phyloP scores from a whole-genome alignment of 2,329 filamentous ascomycete species.

The Leptoxyphium fumago region DNA sequence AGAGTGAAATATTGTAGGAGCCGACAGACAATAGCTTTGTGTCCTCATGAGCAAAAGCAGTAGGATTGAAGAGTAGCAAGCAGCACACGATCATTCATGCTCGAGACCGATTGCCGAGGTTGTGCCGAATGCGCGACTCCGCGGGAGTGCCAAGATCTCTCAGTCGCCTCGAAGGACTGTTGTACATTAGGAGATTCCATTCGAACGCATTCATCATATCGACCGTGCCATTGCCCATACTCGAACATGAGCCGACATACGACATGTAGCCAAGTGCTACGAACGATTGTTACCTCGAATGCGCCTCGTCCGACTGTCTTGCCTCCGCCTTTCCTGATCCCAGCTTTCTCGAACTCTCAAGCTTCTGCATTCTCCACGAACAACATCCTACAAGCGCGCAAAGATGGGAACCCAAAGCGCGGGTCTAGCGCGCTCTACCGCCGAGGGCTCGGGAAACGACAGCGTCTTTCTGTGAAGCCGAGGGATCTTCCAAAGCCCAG shows the following conservation, averaged over 20 bases:
- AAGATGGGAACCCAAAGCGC: slow-evolving; percentile 65
- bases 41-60: no score
- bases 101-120: no score
- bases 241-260: background rate
- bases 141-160: no score
- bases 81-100: no score
- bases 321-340: slow-evolving; percentile 22
- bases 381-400: slow-evolving; percentile 18
- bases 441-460: slow-evolving; percentile 50
- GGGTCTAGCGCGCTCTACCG: slow-evolving; percentile 70
- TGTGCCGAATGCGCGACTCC: no score
- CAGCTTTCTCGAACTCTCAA: slow-evolving; percentile 15
- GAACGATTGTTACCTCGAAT: background rate
- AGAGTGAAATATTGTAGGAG: no score
- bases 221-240: no score
- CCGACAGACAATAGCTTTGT: no score
- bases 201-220: no score
- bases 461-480: slow-evolving; percentile 55
- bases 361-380: slow-evolving; percentile 16
- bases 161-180: no score
- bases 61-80: no score
- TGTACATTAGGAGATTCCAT: no score
- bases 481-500: slow-evolving; percentile 60
- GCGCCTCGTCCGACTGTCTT: slow-evolving; percentile 2
- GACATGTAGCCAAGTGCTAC: background rate